Evolutionary conservation across 169 alveolate species (phyloP).

Genomic region (Plasmodium coatneyi): DNA sequence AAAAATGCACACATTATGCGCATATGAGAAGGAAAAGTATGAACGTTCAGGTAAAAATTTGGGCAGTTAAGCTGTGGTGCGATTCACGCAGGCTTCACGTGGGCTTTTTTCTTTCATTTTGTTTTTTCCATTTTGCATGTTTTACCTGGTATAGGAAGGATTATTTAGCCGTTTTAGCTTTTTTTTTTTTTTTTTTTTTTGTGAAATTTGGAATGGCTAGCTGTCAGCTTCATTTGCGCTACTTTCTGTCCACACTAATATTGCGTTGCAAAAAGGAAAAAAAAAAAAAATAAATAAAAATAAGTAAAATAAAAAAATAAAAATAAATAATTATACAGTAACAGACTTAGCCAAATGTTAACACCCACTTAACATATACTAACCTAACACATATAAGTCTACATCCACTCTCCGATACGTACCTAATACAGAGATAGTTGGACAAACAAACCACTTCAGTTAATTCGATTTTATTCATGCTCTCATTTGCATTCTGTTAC

Average conservation of each 20-base stretch:
- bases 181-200: background rate
- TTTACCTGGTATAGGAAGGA: background rate
- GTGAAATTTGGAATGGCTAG: background rate
- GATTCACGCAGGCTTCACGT: background rate
- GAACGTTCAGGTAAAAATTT: conserved; percentile 18
- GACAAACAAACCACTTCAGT: background rate
- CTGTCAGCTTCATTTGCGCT: background rate
- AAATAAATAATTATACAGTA: background rate
- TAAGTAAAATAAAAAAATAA: background rate
- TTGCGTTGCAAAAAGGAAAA: background rate
- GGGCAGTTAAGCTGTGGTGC: background rate
- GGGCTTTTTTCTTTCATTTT: background rate
- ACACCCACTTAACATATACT: background rate
- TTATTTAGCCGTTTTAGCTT: background rate
- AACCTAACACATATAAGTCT: background rate
- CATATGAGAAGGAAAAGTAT: conserved; percentile 19
- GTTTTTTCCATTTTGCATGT: conserved; percentile 8
- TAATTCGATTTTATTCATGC: background rate
- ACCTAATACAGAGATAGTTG: background rate
- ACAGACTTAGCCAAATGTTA: background rate
- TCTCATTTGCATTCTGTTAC: background rate
- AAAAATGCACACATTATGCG: background rate
- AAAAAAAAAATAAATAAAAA: background rate
- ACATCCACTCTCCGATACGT: background rate
- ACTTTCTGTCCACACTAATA: background rate